Conservation (phyloP, 2,329 filamentous ascomycete genomes). For the Ciborinia camelliae region DNA sequence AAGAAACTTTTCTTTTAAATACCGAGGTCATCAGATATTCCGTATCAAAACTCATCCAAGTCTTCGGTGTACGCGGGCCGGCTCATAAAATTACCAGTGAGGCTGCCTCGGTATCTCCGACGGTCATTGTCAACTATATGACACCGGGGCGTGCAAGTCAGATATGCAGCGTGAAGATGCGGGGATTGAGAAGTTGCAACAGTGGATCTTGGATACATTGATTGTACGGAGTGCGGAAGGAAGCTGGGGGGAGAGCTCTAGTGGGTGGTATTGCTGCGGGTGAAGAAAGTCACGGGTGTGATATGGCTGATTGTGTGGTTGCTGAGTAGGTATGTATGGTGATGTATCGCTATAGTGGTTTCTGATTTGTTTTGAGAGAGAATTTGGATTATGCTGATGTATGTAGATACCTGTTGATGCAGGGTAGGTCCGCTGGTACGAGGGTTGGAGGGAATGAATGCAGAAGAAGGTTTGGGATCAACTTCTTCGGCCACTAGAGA, state of each 20-base stretch:
- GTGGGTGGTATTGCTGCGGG: neutral
- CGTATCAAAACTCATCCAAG: slow-evolving; percentile 16
- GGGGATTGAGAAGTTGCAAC: neutral
- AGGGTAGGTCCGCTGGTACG: neutral
- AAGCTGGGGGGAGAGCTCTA: neutral
- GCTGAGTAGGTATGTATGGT: neutral
- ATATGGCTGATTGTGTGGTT: slow-evolving; percentile 5
- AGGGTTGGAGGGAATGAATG: slow-evolving; percentile 33
- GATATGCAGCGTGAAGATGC: neutral
- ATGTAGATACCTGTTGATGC: neutral
- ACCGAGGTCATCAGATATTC: slow-evolving; percentile 18
- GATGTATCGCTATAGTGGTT: too few relatives aligned
- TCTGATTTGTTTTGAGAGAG: neutral
- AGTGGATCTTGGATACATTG: neutral
- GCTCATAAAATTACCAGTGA: neutral
- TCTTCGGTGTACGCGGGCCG: slow-evolving; percentile 1
- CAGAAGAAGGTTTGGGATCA: slow-evolving; percentile 40
- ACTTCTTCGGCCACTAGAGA: neutral
- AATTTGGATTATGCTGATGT: neutral
- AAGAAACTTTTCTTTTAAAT: neutral
- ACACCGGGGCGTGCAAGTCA: slow-evolving; percentile 18
- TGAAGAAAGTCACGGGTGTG: slow-evolving; percentile 6
- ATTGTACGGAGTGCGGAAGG: slow-evolving; percentile 1
- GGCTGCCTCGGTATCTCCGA: neutral
- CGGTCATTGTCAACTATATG: slow-evolving; percentile 13